Evolutionary conservation across 352 stramenopile genomes (phyloP).

Genomic region (Globisporangium nodosum): DNA sequence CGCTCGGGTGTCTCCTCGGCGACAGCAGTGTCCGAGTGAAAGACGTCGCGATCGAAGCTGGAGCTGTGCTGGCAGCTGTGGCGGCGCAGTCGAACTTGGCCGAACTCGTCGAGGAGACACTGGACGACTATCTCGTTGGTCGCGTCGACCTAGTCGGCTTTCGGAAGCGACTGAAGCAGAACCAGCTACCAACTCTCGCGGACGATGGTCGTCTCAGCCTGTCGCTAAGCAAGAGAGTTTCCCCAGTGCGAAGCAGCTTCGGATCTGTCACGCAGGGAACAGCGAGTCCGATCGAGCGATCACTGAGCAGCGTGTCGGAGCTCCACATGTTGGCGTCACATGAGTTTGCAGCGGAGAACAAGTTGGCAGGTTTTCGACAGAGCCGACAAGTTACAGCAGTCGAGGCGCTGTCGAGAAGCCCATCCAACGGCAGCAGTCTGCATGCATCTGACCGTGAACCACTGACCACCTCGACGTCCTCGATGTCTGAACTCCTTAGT

Average conservation of each 20-base stretch:
- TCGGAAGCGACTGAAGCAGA: slow-evolving; percentile 26
- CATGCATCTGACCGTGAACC: not conserved
- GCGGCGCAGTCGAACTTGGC: slow-evolving; percentile 31
- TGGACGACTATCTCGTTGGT: slow-evolving; percentile 49
- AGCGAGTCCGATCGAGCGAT: slow-evolving; percentile 18
- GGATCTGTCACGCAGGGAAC: not conserved
- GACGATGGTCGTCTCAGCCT: slow-evolving; percentile 28
- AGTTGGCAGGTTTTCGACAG: not conserved
- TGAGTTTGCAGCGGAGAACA: not conserved
- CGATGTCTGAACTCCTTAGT: not conserved
- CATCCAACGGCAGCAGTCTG: not conserved
- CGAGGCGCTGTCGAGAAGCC: not conserved
- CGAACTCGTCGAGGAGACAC: slow-evolving; percentile 29
- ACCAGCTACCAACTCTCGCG: slow-evolving; percentile 28
- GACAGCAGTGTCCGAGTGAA: slow-evolving; percentile 43
- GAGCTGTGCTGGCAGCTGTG: slow-evolving; percentile 25
- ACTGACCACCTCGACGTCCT: not conserved
- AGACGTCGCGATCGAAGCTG: slow-evolving; percentile 37
- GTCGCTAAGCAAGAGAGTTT: not conserved
- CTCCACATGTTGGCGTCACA: slow-evolving; percentile 26
- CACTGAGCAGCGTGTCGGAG: slow-evolving; percentile 32
- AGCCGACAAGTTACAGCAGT: not conserved
- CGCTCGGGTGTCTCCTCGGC: slow-evolving; percentile 37
- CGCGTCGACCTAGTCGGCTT: slow-evolving; percentile 48
- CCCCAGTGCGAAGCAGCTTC: slow-evolving; percentile 2